Evolutionary conservation across 139 green algal species (phyloP).

Genomic region (Desmodesmus armatus): DNA sequence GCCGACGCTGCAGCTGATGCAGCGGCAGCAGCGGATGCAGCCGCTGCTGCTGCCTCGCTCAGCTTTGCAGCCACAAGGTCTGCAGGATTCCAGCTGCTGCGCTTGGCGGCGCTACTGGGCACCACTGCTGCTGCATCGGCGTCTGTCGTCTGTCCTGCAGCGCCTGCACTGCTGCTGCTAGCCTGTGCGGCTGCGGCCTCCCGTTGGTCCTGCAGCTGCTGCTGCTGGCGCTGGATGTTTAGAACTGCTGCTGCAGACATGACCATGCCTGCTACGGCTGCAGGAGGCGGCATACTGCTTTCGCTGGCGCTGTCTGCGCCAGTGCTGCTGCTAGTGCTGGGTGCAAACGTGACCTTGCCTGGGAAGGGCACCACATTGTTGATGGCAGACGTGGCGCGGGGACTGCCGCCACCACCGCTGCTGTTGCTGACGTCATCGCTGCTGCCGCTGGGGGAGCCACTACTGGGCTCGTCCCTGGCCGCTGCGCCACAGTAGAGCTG

Average conservation of each 20-base stretch:
- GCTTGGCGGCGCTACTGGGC: constrained; percentile 41
- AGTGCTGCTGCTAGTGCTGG: not conserved
- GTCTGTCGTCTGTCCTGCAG: not conserved
- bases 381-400: too few species aligned
- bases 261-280: too few species aligned
- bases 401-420: not conserved
- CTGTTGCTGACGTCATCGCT: not conserved
- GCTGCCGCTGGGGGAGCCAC: not conserved
- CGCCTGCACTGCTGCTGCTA: constrained; percentile 1
- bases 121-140: constrained; percentile 7
- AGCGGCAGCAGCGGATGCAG: constrained; percentile 47
- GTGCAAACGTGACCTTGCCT: not conserved
- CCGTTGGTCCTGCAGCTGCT: not conserved
- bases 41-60: constrained; percentile 62
- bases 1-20: constrained; percentile 54
- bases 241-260: not conserved
- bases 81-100: constrained; percentile 40
- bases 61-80: constrained; percentile 70
- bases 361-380: constrained; percentile 40
- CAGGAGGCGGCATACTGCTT: too few species aligned
- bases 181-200: too few species aligned
- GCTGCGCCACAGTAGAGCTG: constrained; percentile 32
- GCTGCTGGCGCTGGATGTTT: not conserved
- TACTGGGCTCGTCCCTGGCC: not conserved
- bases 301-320: too few species aligned